phyloP scores from a whole-genome alignment of 148 eudicot genomes.

The Pouteria glomerata region DNA sequence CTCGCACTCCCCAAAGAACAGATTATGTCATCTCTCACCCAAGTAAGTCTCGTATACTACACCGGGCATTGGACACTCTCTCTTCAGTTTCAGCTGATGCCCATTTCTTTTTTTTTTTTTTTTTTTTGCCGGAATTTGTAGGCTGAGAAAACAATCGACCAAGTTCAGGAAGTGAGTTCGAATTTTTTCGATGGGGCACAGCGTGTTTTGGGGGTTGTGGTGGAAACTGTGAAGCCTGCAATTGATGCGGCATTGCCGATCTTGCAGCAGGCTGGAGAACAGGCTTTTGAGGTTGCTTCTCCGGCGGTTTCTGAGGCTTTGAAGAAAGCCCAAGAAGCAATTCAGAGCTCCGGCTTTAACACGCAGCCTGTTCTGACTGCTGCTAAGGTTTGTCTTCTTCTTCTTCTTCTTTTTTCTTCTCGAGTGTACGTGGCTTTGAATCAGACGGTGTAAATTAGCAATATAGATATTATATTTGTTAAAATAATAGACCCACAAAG shows the following conservation, averaged over 20 bases:
- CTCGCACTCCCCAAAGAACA: conserved; percentile 42
- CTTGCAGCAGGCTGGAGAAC: conserved; percentile 69
- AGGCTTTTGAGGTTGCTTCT: conserved; percentile 65
- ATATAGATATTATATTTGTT: background rate
- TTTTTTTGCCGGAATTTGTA: conserved; percentile 21
- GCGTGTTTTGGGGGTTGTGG: conserved; percentile 38
- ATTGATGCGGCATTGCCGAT: conserved; percentile 72
- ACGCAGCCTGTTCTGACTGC: conserved; percentile 60
- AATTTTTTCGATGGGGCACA: conserved; percentile 44
- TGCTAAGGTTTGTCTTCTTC: conserved; percentile 55
- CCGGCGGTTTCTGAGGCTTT: conserved; percentile 75
- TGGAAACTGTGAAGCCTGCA: conserved; percentile 62
- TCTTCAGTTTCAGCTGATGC: background rate
- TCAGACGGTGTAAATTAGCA: background rate
- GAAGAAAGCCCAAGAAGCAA: conserved; percentile 82
- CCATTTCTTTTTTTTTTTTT: background rate
- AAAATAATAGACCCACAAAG: background rate
- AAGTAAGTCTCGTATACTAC: conserved; percentile 29
- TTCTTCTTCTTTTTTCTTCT: no score
- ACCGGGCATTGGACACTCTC: background rate
- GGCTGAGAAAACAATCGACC: conserved; percentile 83
- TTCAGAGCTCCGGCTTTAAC: conserved; percentile 76
- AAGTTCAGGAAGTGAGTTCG: conserved; percentile 70
- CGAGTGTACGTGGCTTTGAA: background rate
- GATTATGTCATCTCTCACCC: conserved; percentile 78